Conservation (phyloP, 768 basidiomycete genomes). For the Tulasnella calospora region DNA sequence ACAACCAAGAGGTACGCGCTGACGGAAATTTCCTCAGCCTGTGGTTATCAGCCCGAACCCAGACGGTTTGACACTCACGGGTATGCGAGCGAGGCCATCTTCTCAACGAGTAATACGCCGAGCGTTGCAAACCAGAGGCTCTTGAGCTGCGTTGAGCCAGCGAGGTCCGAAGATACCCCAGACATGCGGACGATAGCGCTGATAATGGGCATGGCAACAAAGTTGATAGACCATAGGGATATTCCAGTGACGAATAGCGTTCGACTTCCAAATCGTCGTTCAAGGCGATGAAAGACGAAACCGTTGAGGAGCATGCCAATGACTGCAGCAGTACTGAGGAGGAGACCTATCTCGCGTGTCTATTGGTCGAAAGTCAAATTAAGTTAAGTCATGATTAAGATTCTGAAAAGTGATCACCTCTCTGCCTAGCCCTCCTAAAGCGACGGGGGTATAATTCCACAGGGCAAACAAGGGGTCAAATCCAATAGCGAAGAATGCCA, state of each 20-base stretch:
- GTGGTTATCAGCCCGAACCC: neutral
- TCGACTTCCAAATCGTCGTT: constrained; percentile 1
- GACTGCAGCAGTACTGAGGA: neutral
- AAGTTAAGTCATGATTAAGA: neutral
- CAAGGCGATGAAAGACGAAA: constrained; percentile 12
- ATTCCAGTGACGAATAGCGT: neutral
- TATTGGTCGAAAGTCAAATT: neutral
- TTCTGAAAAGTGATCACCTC: constrained; percentile 39
- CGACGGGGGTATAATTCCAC: constrained; percentile 58
- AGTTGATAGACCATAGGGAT: constrained; percentile 6
- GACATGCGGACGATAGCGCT: neutral
- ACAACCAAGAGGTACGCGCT: neutral
- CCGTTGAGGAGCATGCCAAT: constrained; percentile 7
- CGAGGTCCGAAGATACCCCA: neutral
- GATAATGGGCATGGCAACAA: neutral
- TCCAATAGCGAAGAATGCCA: constrained; percentile 48
- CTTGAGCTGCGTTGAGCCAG: neutral
- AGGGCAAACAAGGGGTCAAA: constrained; percentile 67
- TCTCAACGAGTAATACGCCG: neutral
- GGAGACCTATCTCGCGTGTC: constrained; percentile 17
- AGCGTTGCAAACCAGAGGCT: neutral
- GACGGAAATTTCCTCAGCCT: neutral
- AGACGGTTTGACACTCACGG: neutral
- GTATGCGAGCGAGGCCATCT: neutral
- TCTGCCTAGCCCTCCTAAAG: constrained; percentile 56